These are phyloP conservation scores for Ceratobasidium papillatum DNA, from an alignment of 1,284 basidiomycete genomes.

Conservation along the genomic window DNA sequence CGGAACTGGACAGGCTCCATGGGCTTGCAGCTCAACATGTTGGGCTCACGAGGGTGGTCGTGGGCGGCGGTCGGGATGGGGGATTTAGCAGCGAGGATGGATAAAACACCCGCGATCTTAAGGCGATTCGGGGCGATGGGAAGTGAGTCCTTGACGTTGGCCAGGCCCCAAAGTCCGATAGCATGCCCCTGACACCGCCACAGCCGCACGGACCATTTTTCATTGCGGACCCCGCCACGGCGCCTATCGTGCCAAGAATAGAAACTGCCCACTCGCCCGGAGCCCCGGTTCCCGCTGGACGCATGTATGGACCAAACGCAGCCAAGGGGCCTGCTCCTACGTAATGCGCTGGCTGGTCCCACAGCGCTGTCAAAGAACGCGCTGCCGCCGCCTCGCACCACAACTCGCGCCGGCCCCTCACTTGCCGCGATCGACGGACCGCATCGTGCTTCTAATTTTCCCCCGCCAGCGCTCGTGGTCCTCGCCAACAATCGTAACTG, in stretches of 20 bases:
- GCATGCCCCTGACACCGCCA: neutral
- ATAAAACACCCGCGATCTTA: neutral
- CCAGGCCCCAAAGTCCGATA: conserved; percentile 17
- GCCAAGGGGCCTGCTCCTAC: no score
- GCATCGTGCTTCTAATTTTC: neutral
- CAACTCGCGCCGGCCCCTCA: conserved; percentile 17
- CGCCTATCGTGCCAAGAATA: conserved; percentile 2
- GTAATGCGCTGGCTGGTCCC: no score
- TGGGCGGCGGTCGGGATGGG: neutral
- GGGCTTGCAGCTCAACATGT: conserved; percentile 33
- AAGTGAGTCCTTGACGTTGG: conserved; percentile 20
- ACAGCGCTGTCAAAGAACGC: neutral
- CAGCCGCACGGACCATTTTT: neutral
- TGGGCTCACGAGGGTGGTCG: neutral
- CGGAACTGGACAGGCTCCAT: conserved; percentile 39
- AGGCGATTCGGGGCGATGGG: conserved; percentile 12
- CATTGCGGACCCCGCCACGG: neutral
- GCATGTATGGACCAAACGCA: neutral
- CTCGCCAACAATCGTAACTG: conserved; percentile 15
- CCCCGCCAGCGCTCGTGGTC: neutral
- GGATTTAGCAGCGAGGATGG: neutral
- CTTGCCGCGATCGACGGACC: conserved; percentile 1
- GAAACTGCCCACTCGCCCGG: neutral
- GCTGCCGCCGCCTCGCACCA: neutral
- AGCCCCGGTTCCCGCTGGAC: neutral